A percentile compares a stretch with the other conserved stretches of the same genome.
Evolutionary conservation across 768 basidiomycete genomes (phyloP).

Genomic region (Leucosporidium creatinivorum): DNA sequence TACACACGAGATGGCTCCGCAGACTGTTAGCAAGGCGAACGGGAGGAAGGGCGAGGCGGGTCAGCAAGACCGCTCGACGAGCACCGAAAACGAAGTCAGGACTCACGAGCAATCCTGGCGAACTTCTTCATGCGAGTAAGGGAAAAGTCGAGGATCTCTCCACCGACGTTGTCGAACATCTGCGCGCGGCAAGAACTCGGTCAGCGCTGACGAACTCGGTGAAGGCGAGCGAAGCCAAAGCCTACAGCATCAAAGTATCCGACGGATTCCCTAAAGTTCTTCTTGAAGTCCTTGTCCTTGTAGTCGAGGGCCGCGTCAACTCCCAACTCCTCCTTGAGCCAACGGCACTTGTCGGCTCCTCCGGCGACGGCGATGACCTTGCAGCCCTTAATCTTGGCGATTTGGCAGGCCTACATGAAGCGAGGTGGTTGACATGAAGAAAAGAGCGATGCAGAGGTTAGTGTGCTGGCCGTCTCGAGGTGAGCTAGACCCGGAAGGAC

Average conservation of each 20-base stretch:
- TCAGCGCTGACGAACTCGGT: too few relatives aligned
- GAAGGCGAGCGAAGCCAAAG: background rate
- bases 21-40: slow-evolving; percentile 44
- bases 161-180: slow-evolving; percentile 43
- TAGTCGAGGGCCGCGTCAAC: slow-evolving; percentile 80
- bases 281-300: slow-evolving; percentile 61
- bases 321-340: slow-evolving; percentile 76
- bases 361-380: slow-evolving; percentile 86
- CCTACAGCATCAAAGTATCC: slow-evolving; percentile 57
- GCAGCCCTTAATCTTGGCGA: slow-evolving; percentile 65
- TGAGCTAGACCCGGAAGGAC: background rate
- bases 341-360: slow-evolving; percentile 69
- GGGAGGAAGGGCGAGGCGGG: background rate
- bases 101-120: slow-evolving; percentile 71
- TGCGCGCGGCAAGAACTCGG: background rate
- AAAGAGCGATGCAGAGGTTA: background rate
- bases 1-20: slow-evolving; percentile 36
- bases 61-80: background rate
- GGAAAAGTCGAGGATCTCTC: slow-evolving; percentile 72
- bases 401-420: slow-evolving; percentile 52
- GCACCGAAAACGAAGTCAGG: slow-evolving; percentile 38
- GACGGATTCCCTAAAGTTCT: slow-evolving; percentile 62
- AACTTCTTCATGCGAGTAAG: slow-evolving; percentile 65
- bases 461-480: background rate
- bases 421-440: background rate